A percentile compares a stretch with the other conserved stretches of the same genome.
phyloP scores from a whole-genome alignment of 164 flowering plant species.

The Tetrastigma voinierianum region DNA sequence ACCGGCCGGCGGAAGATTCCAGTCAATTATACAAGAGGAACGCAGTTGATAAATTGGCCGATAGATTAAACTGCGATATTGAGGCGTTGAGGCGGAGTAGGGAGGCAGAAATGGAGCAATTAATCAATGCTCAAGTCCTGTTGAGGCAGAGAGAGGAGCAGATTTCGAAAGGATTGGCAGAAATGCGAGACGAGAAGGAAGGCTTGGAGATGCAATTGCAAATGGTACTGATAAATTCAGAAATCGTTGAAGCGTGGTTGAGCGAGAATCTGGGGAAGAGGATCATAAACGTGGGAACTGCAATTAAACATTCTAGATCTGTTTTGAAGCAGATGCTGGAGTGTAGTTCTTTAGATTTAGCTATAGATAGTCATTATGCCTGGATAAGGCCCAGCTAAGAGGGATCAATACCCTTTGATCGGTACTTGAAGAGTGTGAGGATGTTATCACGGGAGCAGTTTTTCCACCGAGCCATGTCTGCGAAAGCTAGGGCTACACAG shows the following conservation, averaged over 20 bases:
- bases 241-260: slow-evolving; percentile 77
- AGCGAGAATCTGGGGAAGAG: slow-evolving; percentile 59
- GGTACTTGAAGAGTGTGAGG: slow-evolving; percentile 78
- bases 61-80: slow-evolving; percentile 53
- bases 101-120: slow-evolving; percentile 78
- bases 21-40: slow-evolving; percentile 61
- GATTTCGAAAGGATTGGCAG: slow-evolving; percentile 56
- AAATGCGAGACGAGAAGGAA: slow-evolving; percentile 79
- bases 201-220: slow-evolving; percentile 83
- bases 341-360: slow-evolving; percentile 67
- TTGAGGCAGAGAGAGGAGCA: slow-evolving; percentile 64
- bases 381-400: slow-evolving; percentile 87
- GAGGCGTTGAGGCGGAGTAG: slow-evolving; percentile 51
- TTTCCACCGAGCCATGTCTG: slow-evolving; percentile 66
- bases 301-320: slow-evolving; percentile 55
- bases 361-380: slow-evolving; percentile 80
- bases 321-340: slow-evolving; percentile 79
- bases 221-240: slow-evolving; percentile 75
- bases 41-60: slow-evolving; percentile 71
- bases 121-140: slow-evolving; percentile 56
- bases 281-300: slow-evolving; percentile 51
- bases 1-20: slow-evolving; percentile 54
- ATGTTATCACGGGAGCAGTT: slow-evolving; percentile 84
- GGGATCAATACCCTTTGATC: slow-evolving; percentile 71
- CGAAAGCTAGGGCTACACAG: slow-evolving; percentile 77